phyloP scores from a whole-genome alignment of 805 yeast genomes.

The Nakazawaea siamensis region DNA sequence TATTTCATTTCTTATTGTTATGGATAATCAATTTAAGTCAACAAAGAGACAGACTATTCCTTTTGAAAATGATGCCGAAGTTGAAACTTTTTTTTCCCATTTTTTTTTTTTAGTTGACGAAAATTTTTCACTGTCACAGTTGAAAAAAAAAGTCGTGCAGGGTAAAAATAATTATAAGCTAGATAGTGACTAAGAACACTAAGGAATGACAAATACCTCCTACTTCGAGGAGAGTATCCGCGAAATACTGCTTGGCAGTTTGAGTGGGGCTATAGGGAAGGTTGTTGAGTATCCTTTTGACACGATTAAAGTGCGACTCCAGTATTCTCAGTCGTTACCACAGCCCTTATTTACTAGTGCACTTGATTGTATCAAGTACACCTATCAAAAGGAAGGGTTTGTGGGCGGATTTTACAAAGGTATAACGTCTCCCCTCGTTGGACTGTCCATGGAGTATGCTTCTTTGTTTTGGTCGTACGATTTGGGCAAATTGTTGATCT shows the following conservation, averaged over 20 bases:
- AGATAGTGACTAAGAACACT: no score
- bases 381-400: conserved; percentile 63
- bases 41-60: conserved; percentile 69
- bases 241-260: conserved; percentile 41
- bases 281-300: conserved; percentile 88
- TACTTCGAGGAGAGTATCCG: conserved; percentile 14
- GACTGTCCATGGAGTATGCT: conserved; percentile 88
- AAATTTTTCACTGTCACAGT: no score
- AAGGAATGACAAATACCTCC: no score
- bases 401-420: conserved; percentile 71
- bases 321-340: conserved; percentile 55
- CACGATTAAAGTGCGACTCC: conserved; percentile 82
- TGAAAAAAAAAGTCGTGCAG: no score
- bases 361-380: conserved; percentile 52
- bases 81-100: background rate
- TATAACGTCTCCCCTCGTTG: conserved; percentile 70
- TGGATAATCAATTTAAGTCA: conserved; percentile 74
- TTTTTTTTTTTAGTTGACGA: no score
- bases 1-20: conserved; percentile 66
- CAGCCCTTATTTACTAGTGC: conserved; percentile 49
- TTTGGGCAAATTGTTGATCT: conserved; percentile 29
- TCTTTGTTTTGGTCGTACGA: conserved; percentile 65
- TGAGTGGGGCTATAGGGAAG: conserved; percentile 80
- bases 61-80: no score
- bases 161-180: no score